These are phyloP conservation scores for Salix suchowensis DNA, from an alignment of 345 rosid genomes.

Conservation along the genomic window DNA sequence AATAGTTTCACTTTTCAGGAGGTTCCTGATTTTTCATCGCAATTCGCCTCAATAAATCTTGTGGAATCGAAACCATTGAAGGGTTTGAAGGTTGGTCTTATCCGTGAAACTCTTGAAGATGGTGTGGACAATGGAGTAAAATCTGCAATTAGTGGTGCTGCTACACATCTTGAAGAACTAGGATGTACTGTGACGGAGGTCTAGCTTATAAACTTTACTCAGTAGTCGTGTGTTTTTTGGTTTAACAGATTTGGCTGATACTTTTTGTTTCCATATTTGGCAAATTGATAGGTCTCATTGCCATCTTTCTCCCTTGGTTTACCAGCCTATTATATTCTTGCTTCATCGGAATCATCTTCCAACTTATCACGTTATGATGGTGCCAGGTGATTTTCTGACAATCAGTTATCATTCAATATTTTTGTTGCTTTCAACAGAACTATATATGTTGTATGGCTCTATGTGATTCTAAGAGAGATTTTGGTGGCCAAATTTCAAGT, in stretches of 20 bases:
- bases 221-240: conserved; percentile 14
- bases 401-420: neutral
- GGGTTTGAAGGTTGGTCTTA: conserved; percentile 80
- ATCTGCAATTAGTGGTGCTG: conserved; percentile 64
- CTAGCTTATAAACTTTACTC: neutral
- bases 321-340: conserved; percentile 87
- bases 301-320: conserved; percentile 84
- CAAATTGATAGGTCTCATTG: conserved; percentile 54
- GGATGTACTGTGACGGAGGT: conserved; percentile 73
- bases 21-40: conserved; percentile 64
- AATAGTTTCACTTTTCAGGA: conserved; percentile 36
- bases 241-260: neutral
- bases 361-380: conserved; percentile 90
- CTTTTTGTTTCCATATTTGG: neutral
- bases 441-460: neutral
- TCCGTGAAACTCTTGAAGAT: conserved; percentile 66
- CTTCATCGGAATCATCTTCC: conserved; percentile 87
- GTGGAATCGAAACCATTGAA: conserved; percentile 64
- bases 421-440: neutral
- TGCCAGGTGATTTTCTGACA: conserved; percentile 48
- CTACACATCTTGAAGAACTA: conserved; percentile 72
- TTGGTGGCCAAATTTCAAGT: neutral
- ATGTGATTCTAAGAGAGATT: neutral
- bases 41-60: conserved; percentile 36
- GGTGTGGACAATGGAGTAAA: conserved; percentile 74